Evolutionary conservation across 176 grass and related monocot genomes (phyloP), one percentile per base, ranked within the genome.

Genomic region (Hsuehochloa calcarea): DNA sequence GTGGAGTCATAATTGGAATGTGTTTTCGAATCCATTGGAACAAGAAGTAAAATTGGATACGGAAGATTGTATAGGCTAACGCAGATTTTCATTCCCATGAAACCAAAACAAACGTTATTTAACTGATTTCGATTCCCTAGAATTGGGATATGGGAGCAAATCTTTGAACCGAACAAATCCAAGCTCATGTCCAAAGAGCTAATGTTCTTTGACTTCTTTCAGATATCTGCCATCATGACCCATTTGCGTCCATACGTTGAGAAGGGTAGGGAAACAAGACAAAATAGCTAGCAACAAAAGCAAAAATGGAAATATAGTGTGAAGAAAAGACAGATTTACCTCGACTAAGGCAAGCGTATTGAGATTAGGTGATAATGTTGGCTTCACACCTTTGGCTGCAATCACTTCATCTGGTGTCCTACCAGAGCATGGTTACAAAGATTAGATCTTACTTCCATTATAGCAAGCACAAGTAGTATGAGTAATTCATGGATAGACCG

Each of bases 331-430:
- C 6, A 35, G 15, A 62, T 60, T 81, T 88, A 97, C 95, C 95
- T 97, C 92, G 12, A 97, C 90, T 68, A 97, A 88, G 39, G 90
- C 92, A 77, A 97, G 92, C 0, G 92, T 97, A 82, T 95, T 74
- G 31, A 95, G 85, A 75, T 93, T 97, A 67, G 95, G 92, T 63
- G 95, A 97, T 74, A 97, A 78, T 83, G 92, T 95, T 49, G 91
- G 92, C 43, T 97, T 97, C 64, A 97, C 95, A 76, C 95, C 92
- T 93, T 91, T 97, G 63, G 90, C 95, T 88, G 88, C 89, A 79
- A 93, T 90, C 65, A 97, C 92, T 95, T 95, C 95, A 25, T 97
- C 92, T 43, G 92, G 92, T 50, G 89, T 94, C 90, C 95, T 97
- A 78, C 54, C 47, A 81, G 75, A 77, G 15, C 47, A 85, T 39